Evolutionary conservation across 768 basidiomycete species (phyloP).

Genomic region (Lactifluus volemus): DNA sequence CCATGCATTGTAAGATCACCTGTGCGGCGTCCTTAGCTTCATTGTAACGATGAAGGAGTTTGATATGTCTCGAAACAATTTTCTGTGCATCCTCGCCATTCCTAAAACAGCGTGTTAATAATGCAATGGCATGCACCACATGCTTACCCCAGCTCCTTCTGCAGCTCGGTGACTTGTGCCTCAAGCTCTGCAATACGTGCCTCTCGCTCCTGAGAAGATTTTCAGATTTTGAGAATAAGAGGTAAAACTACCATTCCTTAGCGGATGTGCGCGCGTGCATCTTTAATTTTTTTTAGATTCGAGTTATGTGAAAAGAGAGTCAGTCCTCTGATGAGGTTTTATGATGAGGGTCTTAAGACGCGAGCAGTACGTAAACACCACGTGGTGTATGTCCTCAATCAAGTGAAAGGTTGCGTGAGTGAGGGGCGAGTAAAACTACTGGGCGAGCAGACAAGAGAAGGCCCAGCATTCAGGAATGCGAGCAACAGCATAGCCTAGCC

Average conservation of each 20-base stretch:
- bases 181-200: slow-evolving; percentile 14
- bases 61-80: slow-evolving; percentile 56
- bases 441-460: too few relatives aligned
- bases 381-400: too few relatives aligned
- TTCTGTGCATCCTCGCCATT: slow-evolving; percentile 39
- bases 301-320: not conserved
- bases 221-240: not conserved
- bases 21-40: slow-evolving; percentile 76
- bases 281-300: not conserved
- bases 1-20: slow-evolving; percentile 29
- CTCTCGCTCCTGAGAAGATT: slow-evolving; percentile 8
- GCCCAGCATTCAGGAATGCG: too few relatives aligned
- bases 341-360: too few relatives aligned
- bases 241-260: not conserved
- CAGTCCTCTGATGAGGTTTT: too few relatives aligned
- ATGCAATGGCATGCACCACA: not conserved
- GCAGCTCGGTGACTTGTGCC: slow-evolving; percentile 6
- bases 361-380: too few relatives aligned
- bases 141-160: slow-evolving; percentile 12
- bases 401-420: too few relatives aligned
- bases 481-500: too few relatives aligned
- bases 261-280: slow-evolving; percentile 18
- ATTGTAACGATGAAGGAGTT: slow-evolving; percentile 62
- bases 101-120: slow-evolving; percentile 19
- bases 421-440: too few relatives aligned